Base-by-base conservation (phyloP, 2,329 filamentous ascomycete species). In the Cladosporium sp. region DNA sequence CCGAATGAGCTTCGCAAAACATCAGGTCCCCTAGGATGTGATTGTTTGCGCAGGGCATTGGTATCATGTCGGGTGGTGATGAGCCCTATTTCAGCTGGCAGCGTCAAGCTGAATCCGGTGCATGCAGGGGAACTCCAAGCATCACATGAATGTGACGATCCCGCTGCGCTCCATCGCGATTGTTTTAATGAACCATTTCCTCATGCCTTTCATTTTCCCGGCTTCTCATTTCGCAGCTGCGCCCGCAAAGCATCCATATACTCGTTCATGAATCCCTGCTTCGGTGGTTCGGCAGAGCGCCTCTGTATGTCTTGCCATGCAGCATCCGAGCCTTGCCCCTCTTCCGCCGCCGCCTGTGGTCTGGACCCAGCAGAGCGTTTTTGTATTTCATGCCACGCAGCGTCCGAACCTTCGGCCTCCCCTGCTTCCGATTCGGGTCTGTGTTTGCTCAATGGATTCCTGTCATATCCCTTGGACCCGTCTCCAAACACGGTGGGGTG, bases 211-310 rank as follows among this genome's bases (percentile, higher is more conserved):
- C 20, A 45, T 15, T 24, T 28, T 25, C 20, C 40, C n/a, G 50
- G 24, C 40, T 47, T 55, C 1, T 62, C 64, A 3, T 48, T 44
- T 28, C 58, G 57, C 13, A 69, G 35, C 60, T 71, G 69, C 48
- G 68, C 61, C 50, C 64, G 61, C 52, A 70, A 35, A 7, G 68
- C 67, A 44, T 64, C 60, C 58, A 66, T 61, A 49, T 70, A 70
- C 55, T 68, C 66, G 12, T 61, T 61, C 61, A 70, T 57, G 36
- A 70, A 67, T 3, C 66, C 66, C 50, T 62, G 58, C 42, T 62
- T 64, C 0, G 62, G 61, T 39, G 49, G 47, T 40, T 63, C 37
- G 2, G 57, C 58, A 36, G 48, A 47, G 15, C 34, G 60, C 12
- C 58, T 56, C 53, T 63, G 61, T n/a, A 60, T 45, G 10, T 65